phyloP scores from a whole-genome alignment of 2,329 filamentous ascomycete genomes.

The Ophiocordyceps robertsii region DNA sequence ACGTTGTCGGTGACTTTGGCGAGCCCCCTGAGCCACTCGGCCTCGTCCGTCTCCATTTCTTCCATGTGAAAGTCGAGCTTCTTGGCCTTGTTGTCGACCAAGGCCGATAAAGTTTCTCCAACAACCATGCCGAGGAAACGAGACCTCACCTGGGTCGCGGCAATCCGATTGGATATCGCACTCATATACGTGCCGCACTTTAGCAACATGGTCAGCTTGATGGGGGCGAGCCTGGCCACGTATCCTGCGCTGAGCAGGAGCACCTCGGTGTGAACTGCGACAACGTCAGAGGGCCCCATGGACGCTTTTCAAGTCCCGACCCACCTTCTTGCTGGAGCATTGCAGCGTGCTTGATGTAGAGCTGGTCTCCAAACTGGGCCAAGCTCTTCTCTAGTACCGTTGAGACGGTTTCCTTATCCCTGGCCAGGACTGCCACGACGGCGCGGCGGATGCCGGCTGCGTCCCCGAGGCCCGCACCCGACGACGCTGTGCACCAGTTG shows the following conservation, averaged over 20 bases:
- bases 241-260: conserved; percentile 68
- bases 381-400: conserved; percentile 55
- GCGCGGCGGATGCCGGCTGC: conserved; percentile 54
- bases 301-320: not conserved
- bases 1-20: conserved; percentile 47
- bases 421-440: conserved; percentile 42
- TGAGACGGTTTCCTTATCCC: conserved; percentile 36
- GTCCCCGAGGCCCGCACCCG: conserved; percentile 51
- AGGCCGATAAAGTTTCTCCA: conserved; percentile 53
- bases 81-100: conserved; percentile 56
- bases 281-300: conserved; percentile 8
- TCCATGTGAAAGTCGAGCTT: conserved; percentile 75
- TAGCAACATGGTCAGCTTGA: conserved; percentile 54
- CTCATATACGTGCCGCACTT: conserved; percentile 63
- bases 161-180: conserved; percentile 73
- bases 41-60: conserved; percentile 61
- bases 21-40: conserved; percentile 60
- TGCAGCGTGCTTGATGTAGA: conserved; percentile 77
- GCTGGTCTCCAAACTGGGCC: conserved; percentile 64
- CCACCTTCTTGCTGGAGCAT: conserved; percentile 80
- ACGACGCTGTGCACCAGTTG: conserved; percentile 51
- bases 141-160: conserved; percentile 58
- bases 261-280: conserved; percentile 61
- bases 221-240: conserved; percentile 50
- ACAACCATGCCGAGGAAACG: conserved; percentile 82